Base-by-base conservation (phyloP, 176 grass and related monocot genomes). In the Chrysopogon serrulatus region DNA sequence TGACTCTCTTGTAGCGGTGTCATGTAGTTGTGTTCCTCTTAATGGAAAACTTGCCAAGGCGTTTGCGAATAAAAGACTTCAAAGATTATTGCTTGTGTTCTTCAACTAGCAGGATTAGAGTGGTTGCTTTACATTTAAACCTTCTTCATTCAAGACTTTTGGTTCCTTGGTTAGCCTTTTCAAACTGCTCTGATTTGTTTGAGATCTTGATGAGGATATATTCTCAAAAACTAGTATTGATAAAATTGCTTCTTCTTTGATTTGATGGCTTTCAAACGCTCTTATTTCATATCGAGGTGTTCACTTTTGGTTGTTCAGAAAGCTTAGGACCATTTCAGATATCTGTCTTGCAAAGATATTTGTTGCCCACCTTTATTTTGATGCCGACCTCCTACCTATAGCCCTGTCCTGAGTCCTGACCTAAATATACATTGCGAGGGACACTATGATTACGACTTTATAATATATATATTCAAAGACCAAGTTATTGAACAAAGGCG, bases 351-450 rank as follows among this genome's bases (percentile, higher is more conserved):
- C 27, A 28, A 35, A 27, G 71, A 72, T 79, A 35, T 51, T 49
- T 77, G 17, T 45, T 82, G 45, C 66, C 43, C 79, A 32, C 17
- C 19, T 86, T 83, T 86, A 78, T 83, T 24, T 13, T 83, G 73
- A 86, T 79, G 73, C 24, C 13, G 84, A 86, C 60, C 23, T 71
- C 13, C 37, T 78, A 78, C 82, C 65, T 71, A 49, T 19, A 57
- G 65, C 35, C 44, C 15, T 67, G 41, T 10, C 54, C 9, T 64
- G 41, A 15, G 13, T 43, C 37, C 31, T 34, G 17, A 47, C 43
- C 44, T 13, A 32, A n/a, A n/a, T 31, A 21, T 48, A 73, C 18
- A 30, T 11, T 73, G 26, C 70, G 31, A 49, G 71, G 28, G 43
- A 33, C 44, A 49, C 33, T 73, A 42, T 45, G 40, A 71, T 71